Base-by-base conservation (phyloP, 75 land plant genomes). In the Cryptomeria japonica region DNA sequence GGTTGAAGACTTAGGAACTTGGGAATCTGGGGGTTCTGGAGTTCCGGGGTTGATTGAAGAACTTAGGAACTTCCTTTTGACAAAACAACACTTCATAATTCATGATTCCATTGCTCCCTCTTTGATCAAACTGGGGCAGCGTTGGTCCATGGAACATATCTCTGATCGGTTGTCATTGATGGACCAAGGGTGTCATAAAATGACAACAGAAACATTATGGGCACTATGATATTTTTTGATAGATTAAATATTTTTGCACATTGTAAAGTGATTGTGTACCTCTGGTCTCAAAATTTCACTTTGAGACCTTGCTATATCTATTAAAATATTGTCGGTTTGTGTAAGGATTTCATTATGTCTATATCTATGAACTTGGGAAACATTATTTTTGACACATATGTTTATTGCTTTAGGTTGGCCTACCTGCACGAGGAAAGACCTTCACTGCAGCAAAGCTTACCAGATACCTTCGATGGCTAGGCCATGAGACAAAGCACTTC, bases 401-500 rank as follows among this genome's bases (percentile, higher is more conserved):
- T 64, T 64, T 64, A 25, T 15, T 84, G 56, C 34, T 86, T 11
- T 55, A 97, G 99, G 99, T 98, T 73, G 99, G 99, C 5, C 93
- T 98, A 91, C 99, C 99, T 64, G 99, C 99, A 87, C 93, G 99
- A 77, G 99, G 99, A 34, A 98, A 98, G 85, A 98, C 99, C 32
- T 98, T 98, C 87, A 98, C 99, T 87, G 97, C 99, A 49, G 99
- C 96, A 55, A 98, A 98, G 90, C 95, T 98, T 68, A 98, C 99
- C 34, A 95, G 99, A 91, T 98, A 98, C 90, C 95, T 98, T 36
- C 95, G 99, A 9, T 98, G 99, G 99, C 94, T 98, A 86, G 99
- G 99, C 78, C 99, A 98, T 95, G 99, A 98, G 72, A 98, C 99
- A 86, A 98, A 98, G 87, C 99, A 98, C 90, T 98, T 98, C 89